Conservation (phyloP, 140 eudicot species). For the Flaveria floridana region DNA sequence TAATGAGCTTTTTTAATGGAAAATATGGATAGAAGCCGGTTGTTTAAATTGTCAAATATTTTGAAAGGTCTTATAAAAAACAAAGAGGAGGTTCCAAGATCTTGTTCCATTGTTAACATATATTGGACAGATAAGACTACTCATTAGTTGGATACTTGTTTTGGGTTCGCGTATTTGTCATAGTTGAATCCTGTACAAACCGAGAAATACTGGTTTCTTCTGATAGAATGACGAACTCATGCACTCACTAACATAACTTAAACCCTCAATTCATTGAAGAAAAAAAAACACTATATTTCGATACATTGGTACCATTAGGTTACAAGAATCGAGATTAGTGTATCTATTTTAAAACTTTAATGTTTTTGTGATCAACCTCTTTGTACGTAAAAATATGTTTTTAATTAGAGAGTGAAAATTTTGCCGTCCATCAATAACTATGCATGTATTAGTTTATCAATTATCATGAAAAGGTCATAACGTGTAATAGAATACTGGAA, state of each 20-base stretch:
- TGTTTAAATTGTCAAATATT: constrained; percentile 9
- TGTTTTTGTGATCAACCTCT: not conserved
- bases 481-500: not conserved
- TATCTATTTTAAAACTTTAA: no score
- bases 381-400: not conserved
- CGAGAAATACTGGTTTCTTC: no score
- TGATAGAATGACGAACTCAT: no score
- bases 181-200: no score
- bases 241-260: no score
- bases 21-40: constrained; percentile 24
- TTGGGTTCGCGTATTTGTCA: not conserved
- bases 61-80: constrained; percentile 6
- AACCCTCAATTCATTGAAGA: no score
- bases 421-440: not conserved
- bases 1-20: not conserved
- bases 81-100: constrained; percentile 29
- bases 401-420: not conserved
- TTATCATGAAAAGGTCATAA: not conserved
- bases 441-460: not conserved
- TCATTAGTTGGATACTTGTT: not conserved
- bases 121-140: not conserved
- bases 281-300: no score
- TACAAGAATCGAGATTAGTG: no score
- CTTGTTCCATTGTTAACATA: constrained; percentile 24
- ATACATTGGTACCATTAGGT: no score